Conservation (phyloP, 2,329 filamentous ascomycete genomes). For the Monosporascus sp. region DNA sequence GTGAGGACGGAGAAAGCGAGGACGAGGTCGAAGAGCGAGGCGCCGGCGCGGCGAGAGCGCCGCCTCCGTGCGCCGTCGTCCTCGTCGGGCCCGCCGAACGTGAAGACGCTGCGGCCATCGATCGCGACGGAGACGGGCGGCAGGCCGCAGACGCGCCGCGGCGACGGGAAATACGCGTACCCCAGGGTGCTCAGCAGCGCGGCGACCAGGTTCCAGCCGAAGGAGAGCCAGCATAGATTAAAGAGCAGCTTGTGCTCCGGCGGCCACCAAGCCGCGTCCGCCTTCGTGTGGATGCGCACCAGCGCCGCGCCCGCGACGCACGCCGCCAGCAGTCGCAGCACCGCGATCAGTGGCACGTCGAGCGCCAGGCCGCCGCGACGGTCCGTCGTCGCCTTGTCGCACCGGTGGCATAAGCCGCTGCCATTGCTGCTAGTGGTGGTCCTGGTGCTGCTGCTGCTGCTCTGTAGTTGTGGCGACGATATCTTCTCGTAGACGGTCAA, state of each 20-base stretch:
- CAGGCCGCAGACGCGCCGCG: conserved; percentile 19
- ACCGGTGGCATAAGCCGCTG: conserved; percentile 3
- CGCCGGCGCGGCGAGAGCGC: conserved; percentile 16
- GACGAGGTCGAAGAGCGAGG: conserved; percentile 17
- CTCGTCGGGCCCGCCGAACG: conserved; percentile 21
- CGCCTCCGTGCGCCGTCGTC: conserved; percentile 18
- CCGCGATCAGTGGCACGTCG: conserved; percentile 20
- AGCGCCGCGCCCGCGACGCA: conserved; percentile 18
- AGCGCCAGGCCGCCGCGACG: conserved; percentile 11
- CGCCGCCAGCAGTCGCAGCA: conserved; percentile 17
- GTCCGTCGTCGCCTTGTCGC: conserved; percentile 2
- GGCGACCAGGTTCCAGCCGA: conserved; percentile 21
- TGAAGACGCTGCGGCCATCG: conserved; percentile 16
- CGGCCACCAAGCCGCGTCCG: conserved; percentile 21
- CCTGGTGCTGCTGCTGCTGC: conserved; percentile 1
- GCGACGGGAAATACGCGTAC: conserved; percentile 21
- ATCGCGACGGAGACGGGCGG: conserved; percentile 18
- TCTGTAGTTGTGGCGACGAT: conserved; percentile 7
- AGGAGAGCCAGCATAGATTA: conserved; percentile 17
- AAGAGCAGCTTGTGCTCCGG: conserved; percentile 23
- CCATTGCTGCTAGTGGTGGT: background rate
- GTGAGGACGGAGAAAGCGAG: conserved; percentile 17
- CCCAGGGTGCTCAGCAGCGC: conserved; percentile 14
- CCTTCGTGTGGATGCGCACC: conserved; percentile 18
- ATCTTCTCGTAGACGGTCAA: conserved; percentile 9